Evolutionary conservation across 495 filamentous ascomycete species (phyloP).

Genomic region (Aspergillus homomorphus): DNA sequence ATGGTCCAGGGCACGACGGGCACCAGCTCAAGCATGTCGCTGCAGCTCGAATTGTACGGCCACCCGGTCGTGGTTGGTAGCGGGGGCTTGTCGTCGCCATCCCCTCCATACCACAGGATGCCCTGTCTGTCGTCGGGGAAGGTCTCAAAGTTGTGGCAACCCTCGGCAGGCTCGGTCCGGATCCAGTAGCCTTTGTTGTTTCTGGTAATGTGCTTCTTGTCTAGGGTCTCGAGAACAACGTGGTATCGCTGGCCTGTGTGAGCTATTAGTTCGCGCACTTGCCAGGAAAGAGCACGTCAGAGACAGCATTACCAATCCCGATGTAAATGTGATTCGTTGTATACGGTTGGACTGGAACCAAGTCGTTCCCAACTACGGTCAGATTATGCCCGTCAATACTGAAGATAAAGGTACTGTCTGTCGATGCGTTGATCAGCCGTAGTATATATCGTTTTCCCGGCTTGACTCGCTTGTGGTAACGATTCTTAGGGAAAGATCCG

Average conservation of each 20-base stretch:
- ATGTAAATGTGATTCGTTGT: conserved; percentile 41
- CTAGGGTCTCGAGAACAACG: conserved; percentile 55
- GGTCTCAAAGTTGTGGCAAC: conserved; percentile 8
- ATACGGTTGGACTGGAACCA: conserved; percentile 44
- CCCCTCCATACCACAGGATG: conserved; percentile 8
- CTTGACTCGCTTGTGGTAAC: not conserved
- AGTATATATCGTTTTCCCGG: not conserved
- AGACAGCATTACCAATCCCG: conserved; percentile 40
- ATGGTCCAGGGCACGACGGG: conserved; percentile 5
- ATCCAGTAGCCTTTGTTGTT: conserved; percentile 55
- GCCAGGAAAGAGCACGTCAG: not conserved
- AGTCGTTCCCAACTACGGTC: conserved; percentile 42
- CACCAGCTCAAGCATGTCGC: not conserved
- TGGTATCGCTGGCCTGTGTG: conserved; percentile 54
- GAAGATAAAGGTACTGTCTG: conserved; percentile 43
- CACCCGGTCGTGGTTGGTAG: conserved; percentile 1
- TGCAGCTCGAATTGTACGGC: conserved; percentile 3
- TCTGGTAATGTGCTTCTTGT: conserved; percentile 10
- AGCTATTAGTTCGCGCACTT: not conserved
- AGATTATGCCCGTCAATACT: conserved; percentile 43
- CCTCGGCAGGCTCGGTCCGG: conserved; percentile 29
- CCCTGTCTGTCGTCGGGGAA: conserved; percentile 10
- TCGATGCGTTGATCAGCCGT: conserved; percentile 43
- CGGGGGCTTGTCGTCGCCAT: not conserved
- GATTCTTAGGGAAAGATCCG: not conserved